phyloP scores from a whole-genome alignment of 2,329 filamentous ascomycete genomes.

The Aspergillus udagawae region DNA sequence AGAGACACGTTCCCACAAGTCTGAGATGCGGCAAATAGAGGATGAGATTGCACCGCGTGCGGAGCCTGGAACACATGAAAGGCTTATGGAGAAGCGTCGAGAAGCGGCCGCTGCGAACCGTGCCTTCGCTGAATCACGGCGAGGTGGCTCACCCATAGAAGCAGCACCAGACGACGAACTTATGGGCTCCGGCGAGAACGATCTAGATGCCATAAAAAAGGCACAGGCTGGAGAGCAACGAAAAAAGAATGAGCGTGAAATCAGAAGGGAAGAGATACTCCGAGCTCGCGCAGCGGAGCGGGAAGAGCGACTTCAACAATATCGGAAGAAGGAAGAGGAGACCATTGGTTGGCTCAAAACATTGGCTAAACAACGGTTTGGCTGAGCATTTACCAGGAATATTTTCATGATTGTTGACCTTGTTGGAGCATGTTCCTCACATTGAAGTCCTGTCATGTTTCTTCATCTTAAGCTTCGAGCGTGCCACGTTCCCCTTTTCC shows the following conservation, averaged over 20 bases:
- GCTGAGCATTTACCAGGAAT: constrained; percentile 36
- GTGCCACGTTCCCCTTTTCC: background rate
- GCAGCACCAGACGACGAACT: constrained; percentile 71
- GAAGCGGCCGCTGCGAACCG: constrained; percentile 69
- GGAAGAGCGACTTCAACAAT: constrained; percentile 67
- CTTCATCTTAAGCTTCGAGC: background rate
- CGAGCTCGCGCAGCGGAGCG: constrained; percentile 73
- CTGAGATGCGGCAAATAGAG: constrained; percentile 30
- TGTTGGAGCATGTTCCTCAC: background rate
- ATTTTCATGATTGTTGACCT: background rate
- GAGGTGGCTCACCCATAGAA: constrained; percentile 55
- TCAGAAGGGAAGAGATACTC: constrained; percentile 74
- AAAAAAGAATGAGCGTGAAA: constrained; percentile 79
- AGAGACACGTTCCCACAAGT: constrained; percentile 49
- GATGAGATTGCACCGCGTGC: constrained; percentile 82
- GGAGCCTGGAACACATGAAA: constrained; percentile 76
- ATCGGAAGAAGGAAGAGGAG: constrained; percentile 72
- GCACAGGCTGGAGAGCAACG: constrained; percentile 62
- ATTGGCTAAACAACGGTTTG: constrained; percentile 76
- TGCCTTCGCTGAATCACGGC: constrained; percentile 61
- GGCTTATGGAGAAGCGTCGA: constrained; percentile 78
- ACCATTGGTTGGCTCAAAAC: constrained; percentile 78
- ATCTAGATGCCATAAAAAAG: constrained; percentile 61
- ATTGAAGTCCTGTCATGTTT: background rate
- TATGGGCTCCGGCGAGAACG: constrained; percentile 62